A percentile compares a stretch with the other conserved stretches of the same genome.
Evolutionary conservation across 2,329 filamentous ascomycete genomes (phyloP).

Genomic region (Fusarium sp.): DNA sequence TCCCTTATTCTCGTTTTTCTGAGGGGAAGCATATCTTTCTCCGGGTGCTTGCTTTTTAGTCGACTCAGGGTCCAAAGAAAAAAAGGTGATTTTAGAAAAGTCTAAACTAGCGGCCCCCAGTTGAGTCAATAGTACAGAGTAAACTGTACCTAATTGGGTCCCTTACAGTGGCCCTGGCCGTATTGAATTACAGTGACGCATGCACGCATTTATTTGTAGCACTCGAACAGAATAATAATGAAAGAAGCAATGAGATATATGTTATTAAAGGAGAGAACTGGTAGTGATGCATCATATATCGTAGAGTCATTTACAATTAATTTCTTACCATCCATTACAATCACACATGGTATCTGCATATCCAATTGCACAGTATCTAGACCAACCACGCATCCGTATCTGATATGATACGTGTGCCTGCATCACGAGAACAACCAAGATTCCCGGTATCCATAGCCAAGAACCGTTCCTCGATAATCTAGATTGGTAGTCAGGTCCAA

Average conservation of each 20-base stretch:
- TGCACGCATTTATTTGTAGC: background rate
- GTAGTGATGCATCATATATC: background rate
- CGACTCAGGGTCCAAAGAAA: slow-evolving; percentile 30
- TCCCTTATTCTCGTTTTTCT: slow-evolving; percentile 4
- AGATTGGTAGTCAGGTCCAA: background rate
- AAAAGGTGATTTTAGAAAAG: slow-evolving; percentile 31
- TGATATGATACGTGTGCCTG: slow-evolving; percentile 20
- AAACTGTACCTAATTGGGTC: background rate
- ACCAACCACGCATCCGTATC: background rate
- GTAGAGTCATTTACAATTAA: background rate
- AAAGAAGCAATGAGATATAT: background rate
- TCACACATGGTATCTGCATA: background rate
- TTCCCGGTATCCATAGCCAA: slow-evolving; percentile 15
- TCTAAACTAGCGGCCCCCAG: slow-evolving; percentile 4
- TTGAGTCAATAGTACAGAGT: background rate
- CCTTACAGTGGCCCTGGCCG: slow-evolving; percentile 7
- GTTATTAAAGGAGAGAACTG: too few species aligned
- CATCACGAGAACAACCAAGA: slow-evolving; percentile 17
- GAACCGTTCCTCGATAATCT: slow-evolving; percentile 16
- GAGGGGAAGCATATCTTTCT: slow-evolving; percentile 22
- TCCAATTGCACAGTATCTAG: background rate
- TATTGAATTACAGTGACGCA: slow-evolving; percentile 34
- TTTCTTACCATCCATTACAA: background rate
- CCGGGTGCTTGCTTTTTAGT: slow-evolving; percentile 43
- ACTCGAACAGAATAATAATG: background rate